These are phyloP conservation scores for Dendrobium catenatum DNA, from an alignment of 106 monocot species.

Conservation along the genomic window DNA sequence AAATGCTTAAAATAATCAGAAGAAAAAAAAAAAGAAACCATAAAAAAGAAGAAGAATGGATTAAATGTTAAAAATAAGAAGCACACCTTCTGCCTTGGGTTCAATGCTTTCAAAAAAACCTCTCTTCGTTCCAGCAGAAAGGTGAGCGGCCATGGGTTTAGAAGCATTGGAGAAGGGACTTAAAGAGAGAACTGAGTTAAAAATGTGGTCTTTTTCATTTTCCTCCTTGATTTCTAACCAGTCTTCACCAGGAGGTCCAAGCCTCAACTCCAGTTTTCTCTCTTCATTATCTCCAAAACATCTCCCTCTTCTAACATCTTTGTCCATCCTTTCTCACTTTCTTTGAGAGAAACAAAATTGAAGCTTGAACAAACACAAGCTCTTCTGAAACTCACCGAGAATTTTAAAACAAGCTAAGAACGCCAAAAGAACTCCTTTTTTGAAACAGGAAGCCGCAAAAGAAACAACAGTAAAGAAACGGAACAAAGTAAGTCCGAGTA, in stretches of 20 bases:
- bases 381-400: neutral
- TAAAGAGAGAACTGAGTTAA: slow-evolving; percentile 10
- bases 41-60: neutral
- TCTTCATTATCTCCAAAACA: slow-evolving; percentile 31
- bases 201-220: neutral
- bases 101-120: slow-evolving; percentile 29
- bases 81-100: slow-evolving; percentile 16
- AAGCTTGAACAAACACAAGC: neutral
- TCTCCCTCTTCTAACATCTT: neutral
- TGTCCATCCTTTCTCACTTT: neutral
- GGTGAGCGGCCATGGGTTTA: slow-evolving; percentile 8
- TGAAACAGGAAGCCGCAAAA: neutral
- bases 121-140: slow-evolving; percentile 20
- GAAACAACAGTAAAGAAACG: neutral
- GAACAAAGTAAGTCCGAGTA: no score
- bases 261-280: slow-evolving; percentile 68
- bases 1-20: neutral
- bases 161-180: slow-evolving; percentile 14
- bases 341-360: neutral
- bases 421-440: neutral
- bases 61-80: neutral
- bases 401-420: neutral
- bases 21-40: neutral
- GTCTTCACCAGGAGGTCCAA: slow-evolving; percentile 58
- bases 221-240: slow-evolving; percentile 14